Conservation (phyloP, 441 rosid genomes). For the Jatropha podagrica region DNA sequence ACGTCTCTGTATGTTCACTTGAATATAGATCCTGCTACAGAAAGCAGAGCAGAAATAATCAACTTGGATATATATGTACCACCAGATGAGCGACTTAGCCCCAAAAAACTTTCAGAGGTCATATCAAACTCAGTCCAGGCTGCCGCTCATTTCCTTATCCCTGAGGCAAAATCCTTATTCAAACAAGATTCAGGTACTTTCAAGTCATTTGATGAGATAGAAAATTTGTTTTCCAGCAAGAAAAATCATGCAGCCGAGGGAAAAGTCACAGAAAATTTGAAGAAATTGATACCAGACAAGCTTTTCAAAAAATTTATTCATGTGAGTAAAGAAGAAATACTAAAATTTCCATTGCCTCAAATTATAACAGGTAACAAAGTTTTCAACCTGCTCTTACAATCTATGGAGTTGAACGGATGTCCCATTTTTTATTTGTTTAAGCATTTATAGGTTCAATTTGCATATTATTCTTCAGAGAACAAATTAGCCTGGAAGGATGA, state of each 20-base stretch:
- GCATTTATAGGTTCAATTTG: constrained; percentile 1
- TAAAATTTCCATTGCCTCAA: constrained; percentile 50
- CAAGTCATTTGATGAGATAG: constrained; percentile 54
- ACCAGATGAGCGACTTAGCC: constrained; percentile 57
- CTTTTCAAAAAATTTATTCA: constrained; percentile 26
- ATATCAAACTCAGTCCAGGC: constrained; percentile 43
- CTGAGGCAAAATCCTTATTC: constrained; percentile 39
- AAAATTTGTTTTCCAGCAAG: constrained; percentile 36
- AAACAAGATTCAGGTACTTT: constrained; percentile 36
- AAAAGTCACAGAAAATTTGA: constrained; percentile 30
- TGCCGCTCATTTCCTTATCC: constrained; percentile 35
- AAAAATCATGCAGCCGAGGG: constrained; percentile 27
- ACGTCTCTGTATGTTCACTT: constrained; percentile 8
- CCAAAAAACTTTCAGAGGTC: constrained; percentile 49
- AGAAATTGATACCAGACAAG: constrained; percentile 40
- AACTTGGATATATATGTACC: constrained; percentile 54
- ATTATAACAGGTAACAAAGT: constrained; percentile 47
- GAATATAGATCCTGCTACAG: constrained; percentile 30
- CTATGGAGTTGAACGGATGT: neutral
- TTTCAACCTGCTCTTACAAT: neutral
- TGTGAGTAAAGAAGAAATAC: constrained; percentile 27
- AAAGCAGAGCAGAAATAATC: constrained; percentile 33
- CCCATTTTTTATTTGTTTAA: constrained; percentile 5
- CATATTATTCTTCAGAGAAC: constrained; percentile 32
- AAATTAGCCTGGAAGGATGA: constrained; percentile 56